phyloP scores from a whole-genome alignment of 2,329 filamentous ascomycete species.

The Saccharata proteae region DNA sequence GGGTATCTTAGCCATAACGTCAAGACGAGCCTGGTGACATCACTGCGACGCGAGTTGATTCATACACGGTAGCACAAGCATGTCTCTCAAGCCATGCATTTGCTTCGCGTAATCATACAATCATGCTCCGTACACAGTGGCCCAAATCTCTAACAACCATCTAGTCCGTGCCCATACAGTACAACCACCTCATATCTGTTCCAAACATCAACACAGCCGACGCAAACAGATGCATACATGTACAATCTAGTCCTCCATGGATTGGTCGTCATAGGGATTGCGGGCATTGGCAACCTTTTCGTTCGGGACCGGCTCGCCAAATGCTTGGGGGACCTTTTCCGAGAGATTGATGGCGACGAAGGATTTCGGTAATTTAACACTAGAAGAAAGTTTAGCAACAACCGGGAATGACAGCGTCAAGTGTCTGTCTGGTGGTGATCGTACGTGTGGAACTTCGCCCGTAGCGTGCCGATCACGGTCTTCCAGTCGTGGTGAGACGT shows the following conservation, averaged over 20 bases:
- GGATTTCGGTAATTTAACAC: slow-evolving; percentile 38
- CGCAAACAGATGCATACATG: no score
- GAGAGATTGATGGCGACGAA: slow-evolving; percentile 39
- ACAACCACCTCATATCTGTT: not conserved
- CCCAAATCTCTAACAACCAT: not conserved
- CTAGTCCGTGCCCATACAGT: not conserved
- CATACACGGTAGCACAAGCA: no score
- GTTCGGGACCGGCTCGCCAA: slow-evolving; percentile 11
- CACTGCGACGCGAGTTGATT: no score
- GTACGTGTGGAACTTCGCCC: slow-evolving; percentile 90
- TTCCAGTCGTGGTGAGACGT: slow-evolving; percentile 93
- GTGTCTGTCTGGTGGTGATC: slow-evolving; percentile 26
- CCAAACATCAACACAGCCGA: no score
- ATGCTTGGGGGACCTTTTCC: slow-evolving; percentile 36
- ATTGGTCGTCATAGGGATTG: no score
- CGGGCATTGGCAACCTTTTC: not conserved
- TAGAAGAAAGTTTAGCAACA: slow-evolving; percentile 8
- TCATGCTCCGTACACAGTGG: not conserved
- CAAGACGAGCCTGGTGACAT: no score
- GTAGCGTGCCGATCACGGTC: slow-evolving; percentile 86
- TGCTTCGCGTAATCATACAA: not conserved
- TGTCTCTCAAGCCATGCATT: no score
- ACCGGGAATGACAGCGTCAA: no score
- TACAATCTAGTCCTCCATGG: no score
- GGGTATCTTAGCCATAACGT: no score